Evolutionary conservation across 176 grass and related monocot genomes (phyloP), one percentile per base, ranked within the genome.

Genomic region (Urochloa ruziziensis): DNA sequence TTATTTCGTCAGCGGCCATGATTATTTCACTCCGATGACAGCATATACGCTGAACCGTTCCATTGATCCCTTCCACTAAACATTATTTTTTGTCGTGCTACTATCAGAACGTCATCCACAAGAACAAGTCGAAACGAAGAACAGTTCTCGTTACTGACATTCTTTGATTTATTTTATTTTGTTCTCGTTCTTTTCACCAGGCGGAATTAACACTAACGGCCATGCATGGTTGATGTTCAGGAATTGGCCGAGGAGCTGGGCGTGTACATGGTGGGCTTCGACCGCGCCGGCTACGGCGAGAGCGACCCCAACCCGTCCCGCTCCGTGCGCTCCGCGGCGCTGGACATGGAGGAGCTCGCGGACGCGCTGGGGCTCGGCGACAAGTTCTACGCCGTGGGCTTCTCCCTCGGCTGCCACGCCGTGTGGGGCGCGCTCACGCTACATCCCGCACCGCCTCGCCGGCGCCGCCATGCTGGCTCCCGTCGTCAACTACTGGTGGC

Each of bases 201-300:
- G 35, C 37, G 4, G 4, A 15, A 18, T n/a, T n/a, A n/a, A n/a
- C n/a, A 59, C 54, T 16, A 18, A 59, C 15, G 39, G 16, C 16
- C 14, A 48, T 48, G 16, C 1, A 1, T 51, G 17, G 1, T 19
- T 19, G 48, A 51, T 52, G 17, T 56, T 23, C 91, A 93, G 91
- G 89, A 94, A 54, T 6, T 91, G 40, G 81, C 85, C 3, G 86
- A 91, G 59, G 86, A 89, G 69, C 54, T 91, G 14, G 92, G 92
- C 78, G 89, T 94, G 43, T 94, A 91, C 86, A 94, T 91, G 86
- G 92, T 94, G 24, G 92, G 83, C 43, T 94, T 91, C 79, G 92
- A 94, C 74, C 86, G 92, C 23, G 83, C 92, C 16, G 92, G 92
- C 39, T 91, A 94, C 61, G 89, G 69, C 32, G 92, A 94, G 80